These are phyloP conservation scores for Guadua angustifolia DNA, from an alignment of 176 grass and related monocot species.

Conservation along the genomic window DNA sequence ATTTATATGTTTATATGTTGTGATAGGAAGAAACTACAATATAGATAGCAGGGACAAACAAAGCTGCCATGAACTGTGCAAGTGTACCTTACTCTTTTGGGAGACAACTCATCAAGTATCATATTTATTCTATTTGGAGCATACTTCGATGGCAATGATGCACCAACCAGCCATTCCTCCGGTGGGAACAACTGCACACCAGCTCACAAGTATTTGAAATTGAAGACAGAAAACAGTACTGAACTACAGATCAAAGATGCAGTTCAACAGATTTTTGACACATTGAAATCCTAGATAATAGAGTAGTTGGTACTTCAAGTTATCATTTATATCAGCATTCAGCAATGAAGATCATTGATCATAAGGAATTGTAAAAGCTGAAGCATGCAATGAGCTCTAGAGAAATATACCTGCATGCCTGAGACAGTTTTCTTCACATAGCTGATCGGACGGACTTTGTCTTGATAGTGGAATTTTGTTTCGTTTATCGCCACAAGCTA, in stretches of 20 bases:
- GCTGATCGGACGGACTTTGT: slow-evolving; percentile 70
- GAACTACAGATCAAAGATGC: background rate
- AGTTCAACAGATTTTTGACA: slow-evolving; percentile 10
- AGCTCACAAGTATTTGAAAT: slow-evolving; percentile 30
- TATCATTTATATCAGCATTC: slow-evolving; percentile 28
- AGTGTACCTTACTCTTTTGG: slow-evolving; percentile 76
- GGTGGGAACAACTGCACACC: slow-evolving; percentile 74
- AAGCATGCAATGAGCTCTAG: slow-evolving; percentile 26
- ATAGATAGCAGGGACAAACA: slow-evolving; percentile 24
- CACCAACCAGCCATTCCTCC: slow-evolving; percentile 86
- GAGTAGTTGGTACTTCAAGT: slow-evolving; percentile 1
- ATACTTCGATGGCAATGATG: slow-evolving; percentile 70
- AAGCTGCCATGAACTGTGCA: slow-evolving; percentile 25
- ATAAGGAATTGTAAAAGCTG: slow-evolving; percentile 9
- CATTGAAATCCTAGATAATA: background rate
- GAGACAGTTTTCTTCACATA: slow-evolving; percentile 66
- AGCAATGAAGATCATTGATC: slow-evolving; percentile 10
- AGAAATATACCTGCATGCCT: slow-evolving; percentile 74
- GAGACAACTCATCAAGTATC: slow-evolving; percentile 72
- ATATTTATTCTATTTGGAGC: slow-evolving; percentile 68
- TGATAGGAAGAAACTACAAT: background rate
- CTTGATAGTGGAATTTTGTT: slow-evolving; percentile 82
- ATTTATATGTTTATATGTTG: slow-evolving; percentile 24
- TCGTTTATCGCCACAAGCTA: slow-evolving; percentile 74
- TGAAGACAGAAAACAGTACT: slow-evolving; percentile 28